Evolutionary conservation across 257 asterid species (phyloP), one percentile per base, ranked within the genome.

Genomic region (Parsonsia alboflavescens): DNA sequence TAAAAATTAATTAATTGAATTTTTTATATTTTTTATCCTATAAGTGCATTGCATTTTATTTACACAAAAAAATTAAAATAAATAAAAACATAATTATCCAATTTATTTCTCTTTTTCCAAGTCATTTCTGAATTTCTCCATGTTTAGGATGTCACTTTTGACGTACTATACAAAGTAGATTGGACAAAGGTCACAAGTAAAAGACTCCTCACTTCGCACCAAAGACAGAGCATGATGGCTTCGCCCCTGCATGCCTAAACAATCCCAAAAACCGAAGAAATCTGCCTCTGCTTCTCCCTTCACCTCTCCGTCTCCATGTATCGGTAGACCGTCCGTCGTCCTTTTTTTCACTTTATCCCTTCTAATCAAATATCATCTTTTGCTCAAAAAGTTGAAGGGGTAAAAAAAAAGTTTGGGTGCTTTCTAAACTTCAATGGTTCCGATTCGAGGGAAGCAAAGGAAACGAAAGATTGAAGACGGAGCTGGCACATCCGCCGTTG

Each of bases 361-460:
- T 42, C 9, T 42, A 2, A 42, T 6, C 21, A 6, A 4, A 26
- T 45, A 66, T 54, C 62, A 8, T 28, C 4, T 62, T 77, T 22
- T 5, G 49, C 26, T 4, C 28, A 15, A 42, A 26, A 61, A n/a
- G 76, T 62, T 52, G 46, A 30, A 71, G 24, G 75, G 13, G 59
- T 70, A n/a, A n/a, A n/a, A 36, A 26, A 58, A 0, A 2, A 21
- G 13, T 48, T 10, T 22, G 24, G 44, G 15, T 48, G 19, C 16
- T 33, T 33, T 33, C 39, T 33, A 33, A 33, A 33, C 3, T 54
- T n/a, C 33, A 57, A 57, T 78, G 82, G 82, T 78, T 30, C 78
- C 78, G 26, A 82, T 71, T 28, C 72, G 82, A 71, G 73, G 78
- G 5, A 68, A 56, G 39, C 79, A 72, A 68, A 71, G 68, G 77